Base-by-base conservation (phyloP, 345 rosid species). In the Limnanthes douglasii region DNA sequence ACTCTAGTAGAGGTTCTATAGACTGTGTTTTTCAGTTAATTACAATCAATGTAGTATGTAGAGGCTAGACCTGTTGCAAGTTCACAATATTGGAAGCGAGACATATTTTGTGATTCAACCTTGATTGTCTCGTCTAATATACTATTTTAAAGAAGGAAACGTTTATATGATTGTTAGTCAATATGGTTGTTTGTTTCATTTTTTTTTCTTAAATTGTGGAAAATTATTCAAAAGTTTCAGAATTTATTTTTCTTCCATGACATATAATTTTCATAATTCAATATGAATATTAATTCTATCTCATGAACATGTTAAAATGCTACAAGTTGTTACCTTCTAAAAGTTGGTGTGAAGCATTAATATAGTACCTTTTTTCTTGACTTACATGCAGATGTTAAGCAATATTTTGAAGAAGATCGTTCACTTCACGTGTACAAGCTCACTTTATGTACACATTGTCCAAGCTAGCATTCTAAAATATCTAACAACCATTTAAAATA, bases 381-480 rank as follows among this genome's bases (percentile, higher is more conserved):
- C 29, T 43, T 59, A 8, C 34, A 16, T 57, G 59, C 90, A 88
- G 98, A 72, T 18, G 85, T 81, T 42, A 72, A 70, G 69, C 50
- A 69, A 66, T 73, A 80, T 39, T 90, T 72, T 61, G 55, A 67
- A 14, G 76, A 65, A 4, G 64, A 58, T 34, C 73, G 75, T 59
- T 72, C 72, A 7, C 53, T 67, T 61, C 85, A 78, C 34, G 70
- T 90, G 19, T 90, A n/a, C n/a, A n/a, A n/a, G n/a, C n/a, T n/a
- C n/a, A n/a, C n/a, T n/a, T n/a, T n/a, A n/a, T n/a, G n/a, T n/a
- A n/a, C n/a, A 90, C 51, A 84, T 86, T 53, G 74, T 90, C 43
- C 98, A 84, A 68, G 59, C 70, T 51, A 63, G 72, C 45, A 59
- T 80, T 29, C 98, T 96, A 14, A 70, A 60, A 44, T 95, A 90